Conservation (phyloP, 345 rosid species). For the Populus alba region DNA sequence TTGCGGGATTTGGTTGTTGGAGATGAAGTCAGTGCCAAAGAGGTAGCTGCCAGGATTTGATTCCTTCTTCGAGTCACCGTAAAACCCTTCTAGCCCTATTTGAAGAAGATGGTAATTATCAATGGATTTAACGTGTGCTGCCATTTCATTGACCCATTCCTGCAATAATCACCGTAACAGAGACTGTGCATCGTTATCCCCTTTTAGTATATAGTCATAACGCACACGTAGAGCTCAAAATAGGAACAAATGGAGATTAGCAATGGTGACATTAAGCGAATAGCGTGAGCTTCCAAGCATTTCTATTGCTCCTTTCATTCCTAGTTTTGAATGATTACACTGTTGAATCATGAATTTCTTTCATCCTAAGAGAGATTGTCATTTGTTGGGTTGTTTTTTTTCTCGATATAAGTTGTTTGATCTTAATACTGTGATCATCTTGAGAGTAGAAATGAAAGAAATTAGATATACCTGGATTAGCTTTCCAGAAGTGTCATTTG, state of each 20-base stretch:
- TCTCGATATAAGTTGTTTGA: too few species aligned
- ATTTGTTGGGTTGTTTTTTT: too few species aligned
- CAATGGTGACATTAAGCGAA: too few species aligned
- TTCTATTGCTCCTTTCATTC: too few species aligned
- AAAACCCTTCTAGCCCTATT: constrained; percentile 85
- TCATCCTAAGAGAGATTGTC: too few species aligned
- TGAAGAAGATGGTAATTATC: constrained; percentile 59
- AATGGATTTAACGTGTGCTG: constrained; percentile 56
- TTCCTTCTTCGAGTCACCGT: constrained; percentile 53
- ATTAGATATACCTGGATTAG: constrained; percentile 41
- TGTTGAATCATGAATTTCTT: too few species aligned
- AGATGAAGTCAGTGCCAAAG: constrained; percentile 63
- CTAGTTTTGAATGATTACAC: too few species aligned
- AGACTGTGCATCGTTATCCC: not conserved
- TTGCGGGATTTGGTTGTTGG: constrained; percentile 50
- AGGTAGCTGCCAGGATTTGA: constrained; percentile 37
- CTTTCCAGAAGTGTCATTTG: constrained; percentile 44
- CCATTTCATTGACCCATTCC: constrained; percentile 74
- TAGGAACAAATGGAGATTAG: too few species aligned
- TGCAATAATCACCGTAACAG: constrained; percentile 16
- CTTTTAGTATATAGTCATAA: not conserved
- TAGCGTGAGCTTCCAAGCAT: too few species aligned
- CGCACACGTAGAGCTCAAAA: too few species aligned
- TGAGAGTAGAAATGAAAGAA: not conserved
- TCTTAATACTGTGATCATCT: not conserved